phyloP scores from a whole-genome alignment of 352 stramenopile genomes.

The Globisporangium paddicum region DNA sequence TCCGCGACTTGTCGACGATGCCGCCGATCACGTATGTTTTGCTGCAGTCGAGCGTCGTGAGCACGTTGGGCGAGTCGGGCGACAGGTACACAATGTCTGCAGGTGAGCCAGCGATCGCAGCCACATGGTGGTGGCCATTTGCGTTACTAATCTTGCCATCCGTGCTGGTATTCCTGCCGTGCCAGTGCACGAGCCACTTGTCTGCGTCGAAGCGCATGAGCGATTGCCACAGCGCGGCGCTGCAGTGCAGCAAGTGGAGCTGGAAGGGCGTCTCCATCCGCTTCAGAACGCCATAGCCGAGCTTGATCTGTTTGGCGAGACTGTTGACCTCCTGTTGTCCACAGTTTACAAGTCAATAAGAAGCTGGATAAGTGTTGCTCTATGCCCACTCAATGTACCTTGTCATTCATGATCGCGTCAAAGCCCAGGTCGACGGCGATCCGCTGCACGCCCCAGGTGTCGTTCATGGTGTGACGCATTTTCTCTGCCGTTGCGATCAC shows the following conservation, averaged over 20 bases:
- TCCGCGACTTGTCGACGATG: conserved; percentile 76
- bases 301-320: conserved; percentile 71
- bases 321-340: conserved; percentile 47
- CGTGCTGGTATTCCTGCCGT: conserved; percentile 10
- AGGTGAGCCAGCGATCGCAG: conserved; percentile 24
- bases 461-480: conserved; percentile 23
- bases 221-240: conserved; percentile 33
- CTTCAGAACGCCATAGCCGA: conserved; percentile 64
- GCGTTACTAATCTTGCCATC: background rate
- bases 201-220: conserved; percentile 58
- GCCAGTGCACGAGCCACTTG: conserved; percentile 60
- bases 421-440: conserved; percentile 69
- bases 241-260: conserved; percentile 56
- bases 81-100: conserved; percentile 72
- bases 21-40: conserved; percentile 82
- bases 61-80: conserved; percentile 62
- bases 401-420: conserved; percentile 82
- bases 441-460: conserved; percentile 24
- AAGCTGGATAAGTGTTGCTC: background rate
- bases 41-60: conserved; percentile 43
- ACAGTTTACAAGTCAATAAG: background rate
- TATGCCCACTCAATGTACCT: conserved; percentile 21
- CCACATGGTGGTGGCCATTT: conserved; percentile 13
- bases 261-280: conserved; percentile 65
- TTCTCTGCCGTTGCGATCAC: conserved; percentile 26